A percentile compares a stretch with the other conserved stretches of the same genome.
Evolutionary conservation across 2,329 filamentous ascomycete genomes (phyloP).

Genomic region (Daldinia sp.): DNA sequence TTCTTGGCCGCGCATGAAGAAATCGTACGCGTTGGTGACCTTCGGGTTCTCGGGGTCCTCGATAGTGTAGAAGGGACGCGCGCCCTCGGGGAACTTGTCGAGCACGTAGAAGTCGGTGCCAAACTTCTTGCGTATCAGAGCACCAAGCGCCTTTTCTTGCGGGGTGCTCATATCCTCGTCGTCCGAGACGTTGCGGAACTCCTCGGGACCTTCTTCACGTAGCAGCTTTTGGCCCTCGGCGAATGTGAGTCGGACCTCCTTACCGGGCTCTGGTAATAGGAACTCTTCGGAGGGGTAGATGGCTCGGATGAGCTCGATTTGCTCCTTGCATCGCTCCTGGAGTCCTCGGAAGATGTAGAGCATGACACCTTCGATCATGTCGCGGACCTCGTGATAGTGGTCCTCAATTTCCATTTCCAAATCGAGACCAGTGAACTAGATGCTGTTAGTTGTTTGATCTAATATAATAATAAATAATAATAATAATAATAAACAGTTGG

Average conservation of each 20-base stretch:
- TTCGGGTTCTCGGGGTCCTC: constrained; percentile 64
- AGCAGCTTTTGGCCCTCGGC: constrained; percentile 80
- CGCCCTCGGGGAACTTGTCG: constrained; percentile 91
- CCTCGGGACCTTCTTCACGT: constrained; percentile 74
- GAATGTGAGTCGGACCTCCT: constrained; percentile 80
- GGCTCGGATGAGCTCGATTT: constrained; percentile 76
- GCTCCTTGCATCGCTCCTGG: constrained; percentile 69
- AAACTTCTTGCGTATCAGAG: constrained; percentile 86
- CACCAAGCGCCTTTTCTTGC: constrained; percentile 88
- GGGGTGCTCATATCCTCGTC: constrained; percentile 83
- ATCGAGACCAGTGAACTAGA: constrained; percentile 83
- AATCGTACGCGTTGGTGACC: constrained; percentile 68
- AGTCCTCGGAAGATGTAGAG: constrained; percentile 83
- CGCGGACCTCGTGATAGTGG: constrained; percentile 77
- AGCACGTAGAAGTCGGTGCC: constrained; percentile 96
- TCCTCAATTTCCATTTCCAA: constrained; percentile 88
- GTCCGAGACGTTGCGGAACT: constrained; percentile 73
- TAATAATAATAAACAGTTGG: background rate
- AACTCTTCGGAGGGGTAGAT: constrained; percentile 82
- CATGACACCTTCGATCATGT: constrained; percentile 77
- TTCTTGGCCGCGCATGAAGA: constrained; percentile 91
- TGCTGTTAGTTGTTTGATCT: constrained; percentile 8
- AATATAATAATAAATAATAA: background rate
- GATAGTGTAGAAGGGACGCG: constrained; percentile 92
- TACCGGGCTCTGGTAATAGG: constrained; percentile 76